Conservation (phyloP, 306 rosid species). For the Canavalia gladiata region DNA sequence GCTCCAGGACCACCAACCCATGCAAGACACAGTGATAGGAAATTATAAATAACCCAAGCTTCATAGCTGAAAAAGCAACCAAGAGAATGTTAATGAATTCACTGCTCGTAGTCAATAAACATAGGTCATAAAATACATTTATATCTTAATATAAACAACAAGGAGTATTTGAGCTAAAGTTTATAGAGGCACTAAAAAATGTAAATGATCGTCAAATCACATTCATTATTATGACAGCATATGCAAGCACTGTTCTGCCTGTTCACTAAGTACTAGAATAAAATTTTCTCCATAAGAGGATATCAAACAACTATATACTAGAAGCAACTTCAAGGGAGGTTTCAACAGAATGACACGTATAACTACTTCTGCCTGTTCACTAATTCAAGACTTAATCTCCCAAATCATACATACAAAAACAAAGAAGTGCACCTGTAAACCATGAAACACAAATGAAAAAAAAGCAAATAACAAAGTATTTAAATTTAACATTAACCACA, state of each 20-base stretch:
- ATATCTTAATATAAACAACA: conserved; percentile 21
- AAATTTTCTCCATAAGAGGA: background rate
- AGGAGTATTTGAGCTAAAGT: conserved; percentile 13
- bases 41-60: conserved; percentile 94
- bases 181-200: conserved; percentile 14
- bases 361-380: conserved; percentile 2
- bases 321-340: conserved; percentile 20
- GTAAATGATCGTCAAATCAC: conserved; percentile 14
- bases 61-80: conserved; percentile 74
- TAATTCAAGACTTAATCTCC: background rate
- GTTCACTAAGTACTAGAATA: background rate
- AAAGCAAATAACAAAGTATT: conserved; percentile 36
- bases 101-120: background rate
- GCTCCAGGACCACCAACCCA: conserved; percentile 99
- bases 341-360: background rate
- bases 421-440: conserved; percentile 20
- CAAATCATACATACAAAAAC: conserved; percentile 21
- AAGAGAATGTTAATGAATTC: conserved; percentile 6
- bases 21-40: conserved; percentile 80
- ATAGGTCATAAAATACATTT: conserved; percentile 20
- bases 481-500: conserved; percentile 14
- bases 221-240: background rate
- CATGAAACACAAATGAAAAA: background rate
- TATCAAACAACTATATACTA: conserved; percentile 15
- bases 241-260: background rate